Percentiles rank a stretch among this genome's conserved stretches.
Conservation (phyloP, 805 yeast genomes). For the Allodekkera sacchari region DNA sequence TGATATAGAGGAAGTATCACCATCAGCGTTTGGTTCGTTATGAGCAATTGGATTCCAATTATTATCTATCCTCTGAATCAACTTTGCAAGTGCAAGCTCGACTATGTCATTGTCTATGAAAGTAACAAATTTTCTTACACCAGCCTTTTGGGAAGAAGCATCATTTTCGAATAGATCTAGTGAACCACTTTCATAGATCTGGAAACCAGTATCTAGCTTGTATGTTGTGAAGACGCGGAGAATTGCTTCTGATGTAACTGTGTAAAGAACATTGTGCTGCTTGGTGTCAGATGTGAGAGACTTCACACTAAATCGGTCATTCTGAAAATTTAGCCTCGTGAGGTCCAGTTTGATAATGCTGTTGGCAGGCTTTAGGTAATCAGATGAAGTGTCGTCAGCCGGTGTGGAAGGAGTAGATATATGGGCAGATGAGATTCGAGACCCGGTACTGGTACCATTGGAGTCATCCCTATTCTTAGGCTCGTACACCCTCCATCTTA, state of each 20-base stretch:
- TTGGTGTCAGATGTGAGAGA: slow-evolving; percentile 10
- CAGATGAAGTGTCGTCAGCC: slow-evolving; percentile 6
- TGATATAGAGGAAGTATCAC: too few species aligned
- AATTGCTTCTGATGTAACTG: slow-evolving; percentile 50
- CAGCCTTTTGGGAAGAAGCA: slow-evolving; percentile 5
- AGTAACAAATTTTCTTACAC: slow-evolving; percentile 15
- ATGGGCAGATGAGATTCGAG: slow-evolving; percentile 5
- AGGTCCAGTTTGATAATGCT: slow-evolving; percentile 19
- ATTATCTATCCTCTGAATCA: too few species aligned
- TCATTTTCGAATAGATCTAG: slow-evolving; percentile 23
- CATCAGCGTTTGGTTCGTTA: too few species aligned
- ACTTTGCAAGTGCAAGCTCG: too few species aligned
- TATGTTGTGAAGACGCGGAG: slow-evolving; percentile 65
- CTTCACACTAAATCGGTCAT: slow-evolving; percentile 3
- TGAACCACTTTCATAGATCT: slow-evolving; percentile 50
- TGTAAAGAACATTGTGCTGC: slow-evolving; percentile 49
- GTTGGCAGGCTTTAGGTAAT: slow-evolving; percentile 20
- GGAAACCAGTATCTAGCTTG: slow-evolving; percentile 49
- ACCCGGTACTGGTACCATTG: not conserved
- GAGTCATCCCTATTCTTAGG: not conserved
- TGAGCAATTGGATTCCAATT: too few species aligned
- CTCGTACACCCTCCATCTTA: slow-evolving; percentile 44
- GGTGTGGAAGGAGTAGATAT: slow-evolving; percentile 1
- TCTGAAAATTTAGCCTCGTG: slow-evolving; percentile 2
- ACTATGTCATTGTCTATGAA: slow-evolving; percentile 32